These are phyloP conservation scores for Albugo laibachii DNA, from an alignment of 352 stramenopile genomes.

Conservation along the genomic window DNA sequence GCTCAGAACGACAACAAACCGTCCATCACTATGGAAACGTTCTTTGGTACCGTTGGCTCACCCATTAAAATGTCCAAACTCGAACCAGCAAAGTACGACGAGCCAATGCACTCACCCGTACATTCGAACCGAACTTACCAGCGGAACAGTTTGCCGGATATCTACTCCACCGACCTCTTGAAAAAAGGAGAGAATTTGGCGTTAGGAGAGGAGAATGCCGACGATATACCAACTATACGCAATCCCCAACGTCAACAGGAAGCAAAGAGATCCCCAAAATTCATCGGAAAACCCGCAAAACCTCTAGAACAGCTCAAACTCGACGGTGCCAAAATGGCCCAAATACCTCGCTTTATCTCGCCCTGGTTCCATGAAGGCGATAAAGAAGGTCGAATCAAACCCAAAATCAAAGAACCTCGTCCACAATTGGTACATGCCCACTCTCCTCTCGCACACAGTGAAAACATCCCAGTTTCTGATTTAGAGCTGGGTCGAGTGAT, in stretches of 20 bases:
- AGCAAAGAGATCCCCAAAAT: conserved; percentile 23
- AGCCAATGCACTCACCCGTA: background rate
- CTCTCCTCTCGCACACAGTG: conserved; percentile 7
- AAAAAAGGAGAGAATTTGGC: conserved; percentile 2
- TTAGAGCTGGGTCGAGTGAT: conserved; percentile 39
- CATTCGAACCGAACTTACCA: no score
- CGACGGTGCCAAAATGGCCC: conserved; percentile 44
- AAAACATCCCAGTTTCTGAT: conserved; percentile 41
- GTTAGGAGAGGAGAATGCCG: background rate
- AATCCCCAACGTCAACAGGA: conserved; percentile 6
- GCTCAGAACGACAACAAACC: background rate
- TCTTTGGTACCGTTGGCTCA: conserved; percentile 50
- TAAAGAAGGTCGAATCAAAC: conserved; percentile 6
- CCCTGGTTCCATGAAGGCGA: conserved; percentile 37
- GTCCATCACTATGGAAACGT: conserved; percentile 16
- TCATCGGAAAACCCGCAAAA: conserved; percentile 22
- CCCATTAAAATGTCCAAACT: conserved; percentile 35
- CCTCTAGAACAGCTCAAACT: conserved; percentile 39
- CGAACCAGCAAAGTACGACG: background rate
- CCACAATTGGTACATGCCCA: background rate
- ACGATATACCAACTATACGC: conserved; percentile 26
- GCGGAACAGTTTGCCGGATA: background rate
- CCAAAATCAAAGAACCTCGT: background rate
- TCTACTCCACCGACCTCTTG: background rate
- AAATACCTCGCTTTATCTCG: conserved; percentile 50